Conservation (phyloP, 306 rosid genomes). For the Cyamopsis tetragonoloba region DNA sequence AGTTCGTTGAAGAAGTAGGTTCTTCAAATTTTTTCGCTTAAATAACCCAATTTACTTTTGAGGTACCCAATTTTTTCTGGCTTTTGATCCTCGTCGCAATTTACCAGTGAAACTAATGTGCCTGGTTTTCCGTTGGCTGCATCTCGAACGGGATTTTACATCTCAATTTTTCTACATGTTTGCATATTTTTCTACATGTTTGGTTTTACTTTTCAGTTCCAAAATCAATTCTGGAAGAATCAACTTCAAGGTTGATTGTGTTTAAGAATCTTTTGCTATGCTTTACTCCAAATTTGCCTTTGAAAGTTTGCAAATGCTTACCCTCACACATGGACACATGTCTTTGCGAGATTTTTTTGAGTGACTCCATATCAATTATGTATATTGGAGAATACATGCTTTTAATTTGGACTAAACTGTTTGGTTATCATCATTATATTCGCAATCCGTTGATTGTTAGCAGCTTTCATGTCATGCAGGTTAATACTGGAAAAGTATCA, state of each 20-base stretch:
- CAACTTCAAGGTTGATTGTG: too few relatives aligned
- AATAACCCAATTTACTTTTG: not conserved
- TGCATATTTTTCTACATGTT: too few relatives aligned
- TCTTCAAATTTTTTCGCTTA: not conserved
- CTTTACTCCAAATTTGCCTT: too few relatives aligned
- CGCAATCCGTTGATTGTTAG: slow-evolving; percentile 21
- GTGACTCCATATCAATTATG: not conserved
- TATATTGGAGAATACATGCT: not conserved
- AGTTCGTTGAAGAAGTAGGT: slow-evolving; percentile 81
- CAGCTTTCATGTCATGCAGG: slow-evolving; percentile 45
- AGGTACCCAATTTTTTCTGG: not conserved
- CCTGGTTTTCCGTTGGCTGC: too few relatives aligned
- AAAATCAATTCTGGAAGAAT: too few relatives aligned
- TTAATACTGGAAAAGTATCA: slow-evolving; percentile 71
- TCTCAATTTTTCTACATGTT: too few relatives aligned
- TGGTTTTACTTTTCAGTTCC: too few relatives aligned
- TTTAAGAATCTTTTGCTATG: too few relatives aligned
- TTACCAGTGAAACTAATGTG: not conserved
- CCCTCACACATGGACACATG: too few relatives aligned
- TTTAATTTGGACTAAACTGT: not conserved
- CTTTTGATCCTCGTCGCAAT: slow-evolving; percentile 5
- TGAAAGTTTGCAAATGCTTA: too few relatives aligned
- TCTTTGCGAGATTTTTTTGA: not conserved
- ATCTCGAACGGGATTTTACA: too few relatives aligned
- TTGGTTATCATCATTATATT: not conserved